Evolutionary conservation across 2,329 filamentous ascomycete species (phyloP).

Genomic region (Zymoseptoria tritici): DNA sequence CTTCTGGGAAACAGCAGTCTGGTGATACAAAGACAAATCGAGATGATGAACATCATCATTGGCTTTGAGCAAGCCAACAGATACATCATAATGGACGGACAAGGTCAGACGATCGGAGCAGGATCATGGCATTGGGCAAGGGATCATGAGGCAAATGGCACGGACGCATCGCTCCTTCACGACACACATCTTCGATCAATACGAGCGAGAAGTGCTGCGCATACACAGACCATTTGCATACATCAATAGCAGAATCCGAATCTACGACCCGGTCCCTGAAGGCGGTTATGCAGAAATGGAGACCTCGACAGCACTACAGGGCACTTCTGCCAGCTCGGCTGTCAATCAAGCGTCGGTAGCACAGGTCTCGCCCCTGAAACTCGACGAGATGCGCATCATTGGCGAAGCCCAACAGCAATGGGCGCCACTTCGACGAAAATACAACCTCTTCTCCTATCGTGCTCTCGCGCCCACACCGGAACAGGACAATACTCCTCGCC

Average conservation of each 20-base stretch:
- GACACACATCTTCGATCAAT: slow-evolving; percentile 56
- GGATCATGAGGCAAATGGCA: slow-evolving; percentile 53
- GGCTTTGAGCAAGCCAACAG: slow-evolving; percentile 61
- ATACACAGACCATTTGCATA: slow-evolving; percentile 59
- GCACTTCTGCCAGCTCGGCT: slow-evolving; percentile 37
- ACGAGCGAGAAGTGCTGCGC: slow-evolving; percentile 53
- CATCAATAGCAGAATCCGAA: slow-evolving; percentile 53
- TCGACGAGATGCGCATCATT: slow-evolving; percentile 54
- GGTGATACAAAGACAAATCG: slow-evolving; percentile 55
- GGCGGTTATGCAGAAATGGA: slow-evolving; percentile 30
- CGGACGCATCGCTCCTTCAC: slow-evolving; percentile 57
- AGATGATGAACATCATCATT: slow-evolving; percentile 59
- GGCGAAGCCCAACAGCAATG: slow-evolving; percentile 58
- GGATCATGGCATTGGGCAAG: slow-evolving; percentile 51
- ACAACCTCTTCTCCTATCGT: slow-evolving; percentile 56
- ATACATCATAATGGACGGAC: slow-evolving; percentile 58
- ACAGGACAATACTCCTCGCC: slow-evolving; percentile 26
- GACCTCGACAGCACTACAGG: slow-evolving; percentile 36
- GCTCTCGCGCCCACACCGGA: slow-evolving; percentile 32
- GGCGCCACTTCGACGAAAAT: slow-evolving; percentile 55
- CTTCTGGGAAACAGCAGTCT: slow-evolving; percentile 55
- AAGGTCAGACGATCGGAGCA: slow-evolving; percentile 57
- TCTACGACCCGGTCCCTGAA: slow-evolving; percentile 45
- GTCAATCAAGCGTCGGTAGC: slow-evolving; percentile 38
- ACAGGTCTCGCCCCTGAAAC: slow-evolving; percentile 46